phyloP scores from a whole-genome alignment of 2,329 filamentous ascomycete genomes.

The Lecanosticta acicola region DNA sequence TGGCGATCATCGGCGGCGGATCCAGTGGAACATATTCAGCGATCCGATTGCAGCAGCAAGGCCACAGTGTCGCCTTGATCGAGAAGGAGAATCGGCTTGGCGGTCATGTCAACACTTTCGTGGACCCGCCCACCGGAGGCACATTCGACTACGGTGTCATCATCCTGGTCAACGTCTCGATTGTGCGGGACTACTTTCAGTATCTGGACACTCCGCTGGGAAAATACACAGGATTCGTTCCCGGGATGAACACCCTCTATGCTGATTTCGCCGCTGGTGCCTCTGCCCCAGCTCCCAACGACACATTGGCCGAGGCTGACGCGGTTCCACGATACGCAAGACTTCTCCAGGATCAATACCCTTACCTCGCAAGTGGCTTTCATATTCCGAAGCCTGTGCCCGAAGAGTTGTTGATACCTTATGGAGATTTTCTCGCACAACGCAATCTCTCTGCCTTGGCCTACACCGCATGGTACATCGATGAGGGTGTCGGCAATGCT shows the following conservation, averaged over 20 bases:
- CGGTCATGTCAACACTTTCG: constrained; percentile 45
- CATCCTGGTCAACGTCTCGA: constrained; percentile 38
- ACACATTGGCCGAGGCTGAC: neutral
- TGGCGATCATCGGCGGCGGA: constrained; percentile 41
- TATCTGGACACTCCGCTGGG: constrained; percentile 39
- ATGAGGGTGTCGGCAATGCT: constrained; percentile 44
- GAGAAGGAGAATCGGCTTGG: constrained; percentile 41
- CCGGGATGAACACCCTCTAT: neutral
- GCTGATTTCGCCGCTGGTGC: neutral
- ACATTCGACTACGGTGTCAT: constrained; percentile 37
- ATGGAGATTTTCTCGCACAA: constrained; percentile 46
- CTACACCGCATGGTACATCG: constrained; percentile 38
- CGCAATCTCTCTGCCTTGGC: constrained; percentile 42
- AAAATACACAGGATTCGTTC: neutral
- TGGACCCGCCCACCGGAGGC: constrained; percentile 32
- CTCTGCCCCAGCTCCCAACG: neutral
- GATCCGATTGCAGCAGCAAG: constrained; percentile 35
- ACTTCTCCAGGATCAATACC: constrained; percentile 18
- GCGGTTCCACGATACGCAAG: constrained; percentile 14
- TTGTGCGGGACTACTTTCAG: constrained; percentile 42
- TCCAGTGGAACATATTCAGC: constrained; percentile 39
- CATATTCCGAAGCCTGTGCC: constrained; percentile 42
- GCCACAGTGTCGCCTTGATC: constrained; percentile 37
- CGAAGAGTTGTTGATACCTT: constrained; percentile 44
- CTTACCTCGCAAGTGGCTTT: constrained; percentile 37